Evolutionary conservation across 768 basidiomycete species (phyloP).

Genomic region (Suillus paluster): DNA sequence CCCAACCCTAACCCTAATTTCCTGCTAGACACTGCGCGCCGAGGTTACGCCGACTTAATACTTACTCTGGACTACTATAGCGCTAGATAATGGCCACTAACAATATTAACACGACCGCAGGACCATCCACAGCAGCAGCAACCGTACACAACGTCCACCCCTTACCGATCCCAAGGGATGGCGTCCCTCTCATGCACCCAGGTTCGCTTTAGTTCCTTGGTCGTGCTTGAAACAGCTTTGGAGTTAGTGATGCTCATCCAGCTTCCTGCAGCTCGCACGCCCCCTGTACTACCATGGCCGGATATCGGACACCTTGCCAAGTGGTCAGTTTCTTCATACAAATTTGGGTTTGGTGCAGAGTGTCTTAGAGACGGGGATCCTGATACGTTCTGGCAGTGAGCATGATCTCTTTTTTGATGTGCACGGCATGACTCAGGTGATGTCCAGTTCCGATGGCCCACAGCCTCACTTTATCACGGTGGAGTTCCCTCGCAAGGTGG

Average conservation of each 20-base stretch:
- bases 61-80: no score
- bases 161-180: conserved; percentile 34
- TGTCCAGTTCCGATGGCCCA: conserved; percentile 83
- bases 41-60: no score
- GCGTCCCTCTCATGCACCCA: conserved; percentile 43
- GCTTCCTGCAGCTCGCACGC: conserved; percentile 35
- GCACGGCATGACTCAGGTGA: conserved; percentile 2
- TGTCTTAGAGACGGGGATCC: conserved; percentile 88
- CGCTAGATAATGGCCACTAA: conserved; percentile 6
- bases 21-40: no score
- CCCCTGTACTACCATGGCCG: conserved; percentile 69
- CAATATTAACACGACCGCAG: neutral
- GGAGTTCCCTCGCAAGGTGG: conserved; percentile 89
- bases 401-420: conserved; percentile 18
- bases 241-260: neutral
- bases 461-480: conserved; percentile 97
- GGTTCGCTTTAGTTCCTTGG: conserved; percentile 28
- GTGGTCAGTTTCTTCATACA: conserved; percentile 96
- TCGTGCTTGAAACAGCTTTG: conserved; percentile 1
- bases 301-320: conserved; percentile 88
- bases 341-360: conserved; percentile 95
- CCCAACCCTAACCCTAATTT: no score
- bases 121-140: conserved; percentile 7
- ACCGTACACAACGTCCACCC: neutral
- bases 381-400: conserved; percentile 98